Conservation (phyloP, 2,329 filamentous ascomycete genomes). For the Macroventuria anomochaeta region DNA sequence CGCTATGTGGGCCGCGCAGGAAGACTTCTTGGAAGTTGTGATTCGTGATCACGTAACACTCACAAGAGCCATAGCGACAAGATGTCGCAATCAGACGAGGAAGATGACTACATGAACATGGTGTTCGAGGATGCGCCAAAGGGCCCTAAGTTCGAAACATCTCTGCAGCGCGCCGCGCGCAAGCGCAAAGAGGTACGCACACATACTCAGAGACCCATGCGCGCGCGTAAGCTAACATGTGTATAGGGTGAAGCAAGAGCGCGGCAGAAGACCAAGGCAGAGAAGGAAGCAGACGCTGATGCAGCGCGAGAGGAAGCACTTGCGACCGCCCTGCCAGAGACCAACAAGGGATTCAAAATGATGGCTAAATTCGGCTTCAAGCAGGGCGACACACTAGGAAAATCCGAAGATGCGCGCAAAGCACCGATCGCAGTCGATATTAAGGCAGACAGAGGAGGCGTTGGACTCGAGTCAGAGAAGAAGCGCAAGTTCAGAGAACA, state of each 20-base stretch:
- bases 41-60: conserved; percentile 10
- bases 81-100: conserved; percentile 64
- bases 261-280: conserved; percentile 74
- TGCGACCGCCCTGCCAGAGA: conserved; percentile 70
- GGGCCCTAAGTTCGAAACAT: conserved; percentile 62
- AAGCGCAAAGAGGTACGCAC: conserved; percentile 58
- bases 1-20: conserved; percentile 25
- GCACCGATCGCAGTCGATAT: conserved; percentile 79
- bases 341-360: conserved; percentile 91
- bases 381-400: conserved; percentile 75
- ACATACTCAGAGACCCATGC: background rate
- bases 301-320: conserved; percentile 77
- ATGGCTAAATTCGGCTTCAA: conserved; percentile 96
- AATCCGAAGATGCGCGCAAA: conserved; percentile 58
- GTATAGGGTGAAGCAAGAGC: conserved; percentile 38
- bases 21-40: conserved; percentile 10
- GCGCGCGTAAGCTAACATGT: conserved; percentile 19
- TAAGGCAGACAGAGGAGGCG: conserved; percentile 81
- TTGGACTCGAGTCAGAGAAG: conserved; percentile 82
- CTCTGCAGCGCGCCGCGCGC: conserved; percentile 64
- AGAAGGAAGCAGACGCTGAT: conserved; percentile 77
- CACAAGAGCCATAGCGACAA: conserved; percentile 1
- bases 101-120: conserved; percentile 99
- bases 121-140: conserved; percentile 71
- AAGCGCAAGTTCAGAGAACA: conserved; percentile 70